phyloP scores from a whole-genome alignment of 768 basidiomycete species.

The Dioszegia aurantiaca region DNA sequence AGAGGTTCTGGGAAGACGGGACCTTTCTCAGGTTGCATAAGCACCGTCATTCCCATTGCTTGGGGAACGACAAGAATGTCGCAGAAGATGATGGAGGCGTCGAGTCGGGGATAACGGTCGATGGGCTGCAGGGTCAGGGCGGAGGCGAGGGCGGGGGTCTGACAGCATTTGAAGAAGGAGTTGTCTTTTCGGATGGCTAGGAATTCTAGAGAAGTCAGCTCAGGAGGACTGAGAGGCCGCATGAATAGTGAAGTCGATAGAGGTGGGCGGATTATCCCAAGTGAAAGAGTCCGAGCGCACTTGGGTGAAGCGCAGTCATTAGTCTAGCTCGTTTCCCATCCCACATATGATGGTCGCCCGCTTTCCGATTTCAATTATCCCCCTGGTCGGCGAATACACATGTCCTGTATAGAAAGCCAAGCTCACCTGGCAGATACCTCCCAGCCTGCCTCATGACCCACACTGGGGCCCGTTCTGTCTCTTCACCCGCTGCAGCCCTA shows the following conservation, averaged over 20 bases:
- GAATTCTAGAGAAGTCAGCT: constrained; percentile 65
- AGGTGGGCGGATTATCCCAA: no score
- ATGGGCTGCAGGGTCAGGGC: constrained; percentile 93
- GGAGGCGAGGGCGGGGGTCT: constrained; percentile 81
- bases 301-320: background rate
- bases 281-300: no score
- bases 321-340: no score
- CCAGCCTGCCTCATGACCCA: constrained; percentile 99
- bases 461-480: constrained; percentile 87
- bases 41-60: constrained; percentile 80
- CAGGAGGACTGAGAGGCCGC: background rate
- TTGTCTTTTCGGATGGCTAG: constrained; percentile 77
- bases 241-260: background rate
- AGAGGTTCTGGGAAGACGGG: constrained; percentile 87
- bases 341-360: no score
- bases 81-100: constrained; percentile 96
- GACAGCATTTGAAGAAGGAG: constrained; percentile 93
- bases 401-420: no score
- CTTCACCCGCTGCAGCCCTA: constrained; percentile 81
- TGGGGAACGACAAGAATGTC: constrained; percentile 98
- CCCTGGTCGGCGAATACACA: no score
- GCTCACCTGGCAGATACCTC: constrained; percentile 75
- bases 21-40: constrained; percentile 78
- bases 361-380: no score
- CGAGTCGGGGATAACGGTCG: constrained; percentile 76